Base-by-base conservation (phyloP, 495 filamentous ascomycete genomes). In the Schizothecium vesticola region DNA sequence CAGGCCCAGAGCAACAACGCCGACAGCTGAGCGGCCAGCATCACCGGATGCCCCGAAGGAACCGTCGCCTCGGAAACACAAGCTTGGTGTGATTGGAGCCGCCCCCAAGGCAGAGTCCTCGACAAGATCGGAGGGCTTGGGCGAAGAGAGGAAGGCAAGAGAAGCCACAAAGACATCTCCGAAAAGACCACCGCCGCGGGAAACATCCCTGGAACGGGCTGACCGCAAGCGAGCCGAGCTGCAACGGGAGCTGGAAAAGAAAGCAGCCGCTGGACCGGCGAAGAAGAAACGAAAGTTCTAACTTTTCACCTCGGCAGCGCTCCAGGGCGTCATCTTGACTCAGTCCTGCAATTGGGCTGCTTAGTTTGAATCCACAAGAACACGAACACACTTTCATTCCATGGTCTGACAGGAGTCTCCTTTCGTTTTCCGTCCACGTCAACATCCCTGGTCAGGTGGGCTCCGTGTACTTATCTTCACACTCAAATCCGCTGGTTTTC, bases 261-360 rank as follows among this genome's bases (percentile, higher is more conserved):
- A 88, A 71, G 84, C 82, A n/a, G 86, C 87, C 23, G 86, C 83
- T n/a, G 85, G 82, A 9, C 83, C 83, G 13, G 86, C 84, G 75
- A 92, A 90, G 79, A 87, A 86, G 79, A 93, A 90, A 74, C 82
- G 89, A 63, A 89, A 84, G 64, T 93, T 84, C 59, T 85, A 66
- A 81, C 0, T 21, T 3, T 33, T 4, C 23, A 22, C 1, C 6
- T 21, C 29, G 23, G n/a, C 24, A 7, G 31, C 19, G 12, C n/a
- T 13, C 23, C 56, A 6, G 11, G 55, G 43, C 7, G 25, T 11
- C 51, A 19, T 56, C n/a, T 33, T 11, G n/a, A 2, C 43, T 51
- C 36, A 19, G 43, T n/a, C 43, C 16, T 51, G 19, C 16, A 19
- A 7, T 51, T 19, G 43, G 43, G 43, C 43, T 19, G 16, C 36